Base-by-base conservation (phyloP, 106 monocot species). In the Allium sativum region DNA sequence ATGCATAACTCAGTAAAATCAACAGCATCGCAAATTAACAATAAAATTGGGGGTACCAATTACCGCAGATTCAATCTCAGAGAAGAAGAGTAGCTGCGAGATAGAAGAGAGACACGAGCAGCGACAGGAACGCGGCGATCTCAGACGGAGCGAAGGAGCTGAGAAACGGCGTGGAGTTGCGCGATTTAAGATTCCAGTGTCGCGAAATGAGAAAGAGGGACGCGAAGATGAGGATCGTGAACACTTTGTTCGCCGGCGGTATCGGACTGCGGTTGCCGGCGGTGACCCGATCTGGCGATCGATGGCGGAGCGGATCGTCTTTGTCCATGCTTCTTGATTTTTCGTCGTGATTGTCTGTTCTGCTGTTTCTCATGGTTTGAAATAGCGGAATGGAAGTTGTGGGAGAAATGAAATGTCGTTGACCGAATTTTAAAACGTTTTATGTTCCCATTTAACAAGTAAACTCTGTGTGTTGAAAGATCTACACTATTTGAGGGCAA, bases 181-280 rank as follows among this genome's bases (percentile, higher is more conserved):
- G 68, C 15, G 57, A 20, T 31, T 68, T 68, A 3, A 45, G 21
- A 18, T 57, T 55, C 68, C 56, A 57, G 0, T 58, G 57, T 6
- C 58, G 56, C 3, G 58, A 56, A 47, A 68, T 56, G 55, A 68
- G 56, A 40, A 57, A 58, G 56, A 45, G 45, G 47, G 68, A 42
- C 12, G 57, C 21, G 46, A 68, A 56, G 12, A 68, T 56, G 19
- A 68, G 56, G 68, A 68, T 68, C 19, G 46, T 41, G 45, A 68
- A 58, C 56, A 68, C 44, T 48, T 55, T 58, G 68, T 48, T 68
- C 11, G 68, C 68, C 22, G 68, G 57, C 0, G 68, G 68, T 12
- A 67, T 55, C 11, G 57, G 68, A 6, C 57, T 47, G 17, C n/a
- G 44, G 44, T 58, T 40, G 14, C 58, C 58, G 4, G 20, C 20